Base-by-base conservation (phyloP, 371 early-diverging fungal genomes). In the Mucor velutinosus region DNA sequence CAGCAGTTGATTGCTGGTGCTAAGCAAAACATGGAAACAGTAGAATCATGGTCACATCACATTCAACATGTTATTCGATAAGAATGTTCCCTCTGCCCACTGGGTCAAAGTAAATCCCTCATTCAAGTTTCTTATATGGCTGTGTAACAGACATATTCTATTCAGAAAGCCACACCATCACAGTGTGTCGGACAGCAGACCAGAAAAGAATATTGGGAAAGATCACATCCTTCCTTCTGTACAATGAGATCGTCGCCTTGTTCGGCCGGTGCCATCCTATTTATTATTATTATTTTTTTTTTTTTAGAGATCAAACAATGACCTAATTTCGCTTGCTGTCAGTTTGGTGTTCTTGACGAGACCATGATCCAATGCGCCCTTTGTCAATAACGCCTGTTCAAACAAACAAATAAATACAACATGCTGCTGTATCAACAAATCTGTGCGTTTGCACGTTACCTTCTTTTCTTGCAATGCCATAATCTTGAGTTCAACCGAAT, bases 401-500 rank as follows among this genome's bases (percentile, higher is more conserved):
- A 27, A 30, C 14, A 49, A 51, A 51, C 47, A 53, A 39, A 51
- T 17, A 37, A 39, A 58, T 15, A 56, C 17, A 17, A 12, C 32
- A 33, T 29, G 41, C 11, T 45, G 30, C 15, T 25, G n/a, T 17
- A 41, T 23, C 60, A 53, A 61, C 32, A 51, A 17, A 57, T n/a
- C n/a, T 32, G 57, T 32, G 17, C 7, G 8, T 17, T 62, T 11
- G 29, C 8, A 19, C 21, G 12, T 59, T 67, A 78, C 81, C 79
- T 87, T 87, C 51, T 78, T 73, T 45, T 83, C 65, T 55, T 87
- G 87, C 15, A 87, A 65, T 41, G 65, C 53, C n/a, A 83, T 69
- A 29, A 91, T 90, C 62, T 87, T 85, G 63, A 88, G 83, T 66
- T 91, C 91, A 14, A 91, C 83, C 17, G 87, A 85, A 12, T 83